phyloP scores from a whole-genome alignment of 805 yeast species.

The Blastobotrys terrestris region DNA sequence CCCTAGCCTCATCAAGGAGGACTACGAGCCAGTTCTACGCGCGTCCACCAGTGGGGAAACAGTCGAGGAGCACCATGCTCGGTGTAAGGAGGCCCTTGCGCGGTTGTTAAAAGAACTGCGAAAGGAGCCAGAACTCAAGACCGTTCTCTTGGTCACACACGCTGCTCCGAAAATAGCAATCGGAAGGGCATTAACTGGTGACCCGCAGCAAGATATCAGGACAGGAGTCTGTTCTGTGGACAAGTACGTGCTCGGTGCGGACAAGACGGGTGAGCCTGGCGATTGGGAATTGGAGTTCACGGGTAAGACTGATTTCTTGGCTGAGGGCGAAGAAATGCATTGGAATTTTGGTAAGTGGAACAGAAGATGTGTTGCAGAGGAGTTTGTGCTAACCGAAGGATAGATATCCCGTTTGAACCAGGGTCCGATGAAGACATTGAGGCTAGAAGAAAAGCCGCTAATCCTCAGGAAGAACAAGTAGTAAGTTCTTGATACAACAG shows the following conservation, averaged over 20 bases:
- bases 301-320: conserved; percentile 67
- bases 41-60: conserved; percentile 73
- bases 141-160: conserved; percentile 74
- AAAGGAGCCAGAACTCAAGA: conserved; percentile 52
- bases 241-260: conserved; percentile 36
- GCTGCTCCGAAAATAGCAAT: conserved; percentile 90
- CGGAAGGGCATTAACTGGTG: conserved; percentile 67
- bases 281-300: conserved; percentile 61
- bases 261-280: conserved; percentile 21
- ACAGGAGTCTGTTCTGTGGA: conserved; percentile 87
- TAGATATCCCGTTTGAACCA: conserved; percentile 60
- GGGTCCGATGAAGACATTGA: conserved; percentile 81
- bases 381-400: background rate
- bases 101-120: conserved; percentile 49
- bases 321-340: conserved; percentile 84
- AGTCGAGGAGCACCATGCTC: conserved; percentile 56
- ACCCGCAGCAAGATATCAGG: conserved; percentile 45
- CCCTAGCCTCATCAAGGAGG: conserved; percentile 37
- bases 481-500: conserved; percentile 8
- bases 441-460: conserved; percentile 15
- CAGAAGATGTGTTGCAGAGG: background rate
- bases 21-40: conserved; percentile 48
- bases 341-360: conserved; percentile 68
- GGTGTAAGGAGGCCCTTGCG: conserved; percentile 53
- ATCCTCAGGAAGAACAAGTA: conserved; percentile 3